Percentiles rank a stretch among this genome's conserved stretches.
phyloP scores from a whole-genome alignment of 2,329 filamentous ascomycete genomes.

The Fusarium nurragi region DNA sequence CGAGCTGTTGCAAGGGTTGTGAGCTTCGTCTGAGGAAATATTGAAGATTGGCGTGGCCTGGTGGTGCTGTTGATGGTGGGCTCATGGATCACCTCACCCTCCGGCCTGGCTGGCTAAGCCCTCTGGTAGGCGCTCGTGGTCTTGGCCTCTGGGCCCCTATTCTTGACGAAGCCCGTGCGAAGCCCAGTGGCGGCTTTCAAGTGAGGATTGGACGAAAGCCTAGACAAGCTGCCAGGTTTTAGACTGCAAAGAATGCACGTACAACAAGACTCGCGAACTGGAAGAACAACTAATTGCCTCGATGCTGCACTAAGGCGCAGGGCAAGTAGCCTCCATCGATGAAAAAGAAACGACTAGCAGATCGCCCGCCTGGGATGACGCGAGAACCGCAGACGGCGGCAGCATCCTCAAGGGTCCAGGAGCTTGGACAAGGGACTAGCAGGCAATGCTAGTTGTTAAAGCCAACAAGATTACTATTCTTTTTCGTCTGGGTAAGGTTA shows the following conservation, averaged over 20 bases:
- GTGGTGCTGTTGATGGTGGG: constrained; percentile 38
- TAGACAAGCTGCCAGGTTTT: constrained; percentile 15
- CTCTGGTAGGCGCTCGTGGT: constrained; percentile 20
- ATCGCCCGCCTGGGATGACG: constrained; percentile 31
- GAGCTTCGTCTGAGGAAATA: constrained; percentile 19
- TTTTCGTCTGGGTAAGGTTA: background rate
- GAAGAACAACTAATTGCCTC: constrained; percentile 20
- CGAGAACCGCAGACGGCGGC: constrained; percentile 15
- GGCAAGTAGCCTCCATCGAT: constrained; percentile 18
- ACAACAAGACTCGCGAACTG: constrained; percentile 26
- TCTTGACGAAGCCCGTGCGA: constrained; percentile 31
- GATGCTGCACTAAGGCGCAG: constrained; percentile 22
- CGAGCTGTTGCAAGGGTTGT: constrained; percentile 24
- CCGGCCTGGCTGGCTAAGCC: constrained; percentile 19
- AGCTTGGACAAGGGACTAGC: constrained; percentile 13
- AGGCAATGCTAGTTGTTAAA: constrained; percentile 9
- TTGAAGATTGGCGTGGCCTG: constrained; percentile 33
- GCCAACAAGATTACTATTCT: constrained; percentile 25
- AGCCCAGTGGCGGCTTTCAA: constrained; percentile 25
- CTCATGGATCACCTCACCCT: constrained; percentile 43
- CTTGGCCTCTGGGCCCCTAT: constrained; percentile 37
- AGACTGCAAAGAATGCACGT: constrained; percentile 24
- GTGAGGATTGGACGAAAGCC: constrained; percentile 28
- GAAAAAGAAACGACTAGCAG: constrained; percentile 34
- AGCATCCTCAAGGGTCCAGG: constrained; percentile 15